Percentiles rank a stretch among this genome's conserved stretches.
Evolutionary conservation across 208 protist genomes (phyloP).

Genomic region (Vickermania ingenoplastis): DNA sequence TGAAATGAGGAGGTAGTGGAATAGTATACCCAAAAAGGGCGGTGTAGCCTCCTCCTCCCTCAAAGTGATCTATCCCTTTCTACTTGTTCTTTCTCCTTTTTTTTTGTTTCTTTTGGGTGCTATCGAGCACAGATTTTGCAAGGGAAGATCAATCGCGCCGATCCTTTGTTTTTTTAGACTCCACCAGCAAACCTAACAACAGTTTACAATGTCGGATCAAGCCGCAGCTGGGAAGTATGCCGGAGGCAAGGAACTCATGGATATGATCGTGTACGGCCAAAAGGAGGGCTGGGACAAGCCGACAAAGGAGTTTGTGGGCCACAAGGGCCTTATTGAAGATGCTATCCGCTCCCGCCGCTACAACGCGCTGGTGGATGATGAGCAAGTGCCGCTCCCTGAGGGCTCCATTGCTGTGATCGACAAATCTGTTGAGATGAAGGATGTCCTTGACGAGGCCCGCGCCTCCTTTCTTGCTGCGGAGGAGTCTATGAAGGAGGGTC

Average conservation of each 20-base stretch:
- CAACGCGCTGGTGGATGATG: not conserved
- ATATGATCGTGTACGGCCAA: constrained; percentile 4
- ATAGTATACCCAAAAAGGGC: too few species aligned
- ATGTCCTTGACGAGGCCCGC: constrained; percentile 19
- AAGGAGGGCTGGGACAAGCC: constrained; percentile 4
- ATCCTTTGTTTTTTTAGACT: too few species aligned
- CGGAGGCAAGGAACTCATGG: constrained; percentile 3
- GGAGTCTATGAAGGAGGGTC: constrained; percentile 30
- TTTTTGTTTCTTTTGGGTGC: constrained; percentile 16
- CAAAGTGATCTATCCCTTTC: too few species aligned
- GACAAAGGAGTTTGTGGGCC: constrained; percentile 2
- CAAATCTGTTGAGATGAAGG: constrained; percentile 5
- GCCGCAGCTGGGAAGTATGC: not conserved
- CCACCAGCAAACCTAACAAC: too few species aligned
- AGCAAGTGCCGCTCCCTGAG: not conserved
- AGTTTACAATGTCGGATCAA: not conserved
- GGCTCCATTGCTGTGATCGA: constrained; percentile 1
- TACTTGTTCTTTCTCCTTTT: constrained; percentile 9
- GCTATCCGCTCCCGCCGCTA: not conserved
- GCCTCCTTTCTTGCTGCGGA: constrained; percentile 29
- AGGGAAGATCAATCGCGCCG: too few species aligned
- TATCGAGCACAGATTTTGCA: not conserved
- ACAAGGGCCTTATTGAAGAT: constrained; percentile 4
- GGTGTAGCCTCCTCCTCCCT: too few species aligned
- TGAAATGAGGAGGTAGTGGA: too few species aligned